Evolutionary conservation across 768 basidiomycete species (phyloP).

Genomic region (Mycena venus): DNA sequence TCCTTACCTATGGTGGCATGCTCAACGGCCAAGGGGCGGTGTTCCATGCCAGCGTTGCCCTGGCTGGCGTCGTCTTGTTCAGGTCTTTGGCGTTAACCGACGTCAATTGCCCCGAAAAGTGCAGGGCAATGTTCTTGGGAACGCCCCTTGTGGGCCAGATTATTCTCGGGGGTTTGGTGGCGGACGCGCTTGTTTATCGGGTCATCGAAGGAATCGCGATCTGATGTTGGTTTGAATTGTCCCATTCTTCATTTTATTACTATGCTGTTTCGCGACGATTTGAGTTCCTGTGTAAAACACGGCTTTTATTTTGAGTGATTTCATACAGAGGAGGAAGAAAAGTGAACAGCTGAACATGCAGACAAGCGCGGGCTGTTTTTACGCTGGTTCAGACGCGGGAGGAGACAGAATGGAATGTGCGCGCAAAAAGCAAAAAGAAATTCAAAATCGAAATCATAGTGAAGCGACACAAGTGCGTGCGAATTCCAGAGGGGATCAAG

Average conservation of each 20-base stretch:
- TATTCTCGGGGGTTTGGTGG: conserved; percentile 39
- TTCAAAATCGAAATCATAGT: no score
- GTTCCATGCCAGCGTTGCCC: conserved; percentile 43
- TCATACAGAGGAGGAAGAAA: not conserved
- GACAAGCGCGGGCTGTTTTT: not conserved
- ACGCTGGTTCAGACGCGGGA: no score
- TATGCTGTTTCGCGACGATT: not conserved
- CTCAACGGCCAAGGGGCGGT: conserved; percentile 57
- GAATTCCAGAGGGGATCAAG: no score
- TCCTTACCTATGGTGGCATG: conserved; percentile 59
- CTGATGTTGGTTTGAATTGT: conserved; percentile 7
- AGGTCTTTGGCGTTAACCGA: conserved; percentile 33
- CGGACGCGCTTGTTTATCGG: conserved; percentile 38
- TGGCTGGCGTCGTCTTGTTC: conserved; percentile 34
- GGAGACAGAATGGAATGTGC: no score
- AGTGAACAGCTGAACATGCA: not conserved
- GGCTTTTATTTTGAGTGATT: not conserved
- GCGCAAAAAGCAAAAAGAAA: no score
- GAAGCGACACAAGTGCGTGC: no score
- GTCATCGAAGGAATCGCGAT: conserved; percentile 34
- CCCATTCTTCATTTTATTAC: not conserved
- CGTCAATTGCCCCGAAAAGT: conserved; percentile 40
- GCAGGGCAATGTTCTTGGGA: conserved; percentile 38
- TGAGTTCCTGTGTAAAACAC: not conserved
- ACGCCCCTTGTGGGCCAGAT: conserved; percentile 42